Base-by-base conservation (phyloP, 306 rosid genomes). In the Fragaria nilgerrensis region DNA sequence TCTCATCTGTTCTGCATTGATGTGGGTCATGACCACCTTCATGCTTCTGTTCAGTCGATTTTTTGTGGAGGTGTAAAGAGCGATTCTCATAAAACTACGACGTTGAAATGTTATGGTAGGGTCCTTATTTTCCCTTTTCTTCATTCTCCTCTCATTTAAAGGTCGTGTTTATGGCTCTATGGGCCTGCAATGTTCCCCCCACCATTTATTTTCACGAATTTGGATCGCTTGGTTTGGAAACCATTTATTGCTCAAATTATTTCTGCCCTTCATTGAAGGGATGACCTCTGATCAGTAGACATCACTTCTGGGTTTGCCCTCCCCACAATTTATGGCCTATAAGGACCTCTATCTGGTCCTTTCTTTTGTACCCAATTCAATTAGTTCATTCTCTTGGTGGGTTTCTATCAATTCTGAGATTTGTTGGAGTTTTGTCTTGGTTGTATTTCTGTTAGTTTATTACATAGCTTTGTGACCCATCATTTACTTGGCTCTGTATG, bases 1-100 rank as follows among this genome's bases (percentile, higher is more conserved):
- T 76, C 79, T 77, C 91, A 90, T 84, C 93, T 81, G 77, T 81
- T 79, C 41, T 68, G 68, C 85, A 78, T 64, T 78, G 84, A 80
- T 73, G 96, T 88, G 93, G 93, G 53, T 53, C 76, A 37, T 23
- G 25, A 66, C n/a, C 9, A 52, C 37, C 67, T 43, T 76, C 59
- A 32, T 52, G 77, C 79, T 62, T 65, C 78, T 82, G 70, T 72
- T 64, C 64, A 59, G 61, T 78, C 84, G 80, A 74, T 79, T 78
- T 85, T 37, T 83, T 15, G 7, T 10, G 50, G n/a, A n/a, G 72
- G 44, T 19, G 71, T 48, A 77, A 65, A 75, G 79, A 65, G 9
- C 82, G 74, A 70, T 69, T 78, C 66, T 80, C 74, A 85, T 66
- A 43, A 80, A 69, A 65, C 74, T 84, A 58, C 47, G 44, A 66